Evolutionary conservation across 169 alveolate species (phyloP).

Genomic region (Neospora caninum): DNA sequence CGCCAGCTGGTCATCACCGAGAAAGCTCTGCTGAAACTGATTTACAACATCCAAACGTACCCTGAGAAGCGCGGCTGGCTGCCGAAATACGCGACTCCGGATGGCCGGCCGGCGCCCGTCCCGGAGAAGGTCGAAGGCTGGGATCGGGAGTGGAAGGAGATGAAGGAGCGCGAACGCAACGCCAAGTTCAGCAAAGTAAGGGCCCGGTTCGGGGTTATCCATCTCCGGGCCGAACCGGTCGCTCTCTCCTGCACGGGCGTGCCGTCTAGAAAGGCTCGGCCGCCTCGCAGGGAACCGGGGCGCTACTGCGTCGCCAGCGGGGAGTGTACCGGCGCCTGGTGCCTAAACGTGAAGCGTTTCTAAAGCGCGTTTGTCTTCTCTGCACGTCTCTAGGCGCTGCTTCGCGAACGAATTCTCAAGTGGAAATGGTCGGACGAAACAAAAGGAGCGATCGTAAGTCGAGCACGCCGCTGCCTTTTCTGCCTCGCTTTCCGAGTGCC

Average conservation of each 20-base stretch:
- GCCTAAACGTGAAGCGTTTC: too few species aligned
- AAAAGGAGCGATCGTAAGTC: conserved; percentile 9
- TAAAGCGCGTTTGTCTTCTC: neutral
- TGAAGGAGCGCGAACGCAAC: conserved; percentile 62
- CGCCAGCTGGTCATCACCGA: conserved; percentile 85
- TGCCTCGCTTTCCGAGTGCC: neutral
- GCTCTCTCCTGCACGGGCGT: too few species aligned
- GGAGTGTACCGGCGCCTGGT: too few species aligned
- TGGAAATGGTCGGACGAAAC: conserved; percentile 34
- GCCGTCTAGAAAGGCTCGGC: too few species aligned
- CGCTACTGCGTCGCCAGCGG: too few species aligned
- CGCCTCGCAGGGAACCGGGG: too few species aligned
- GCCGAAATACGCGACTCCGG: conserved; percentile 86
- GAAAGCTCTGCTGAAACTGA: conserved; percentile 83
- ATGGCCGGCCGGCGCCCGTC: conserved; percentile 80
- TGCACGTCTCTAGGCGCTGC: neutral
- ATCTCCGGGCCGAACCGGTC: too few species aligned
- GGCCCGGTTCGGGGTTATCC: neutral
- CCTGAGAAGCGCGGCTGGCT: conserved; percentile 85
- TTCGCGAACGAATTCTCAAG: conserved; percentile 3
- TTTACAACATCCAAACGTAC: conserved; percentile 77
- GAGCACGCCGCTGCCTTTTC: neutral
- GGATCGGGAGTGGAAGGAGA: conserved; percentile 83
- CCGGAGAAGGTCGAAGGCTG: conserved; percentile 81
- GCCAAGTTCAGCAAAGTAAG: conserved; percentile 61